These are phyloP conservation scores for Syzygium grande DNA, from an alignment of 345 rosid species.

Conservation along the genomic window DNA sequence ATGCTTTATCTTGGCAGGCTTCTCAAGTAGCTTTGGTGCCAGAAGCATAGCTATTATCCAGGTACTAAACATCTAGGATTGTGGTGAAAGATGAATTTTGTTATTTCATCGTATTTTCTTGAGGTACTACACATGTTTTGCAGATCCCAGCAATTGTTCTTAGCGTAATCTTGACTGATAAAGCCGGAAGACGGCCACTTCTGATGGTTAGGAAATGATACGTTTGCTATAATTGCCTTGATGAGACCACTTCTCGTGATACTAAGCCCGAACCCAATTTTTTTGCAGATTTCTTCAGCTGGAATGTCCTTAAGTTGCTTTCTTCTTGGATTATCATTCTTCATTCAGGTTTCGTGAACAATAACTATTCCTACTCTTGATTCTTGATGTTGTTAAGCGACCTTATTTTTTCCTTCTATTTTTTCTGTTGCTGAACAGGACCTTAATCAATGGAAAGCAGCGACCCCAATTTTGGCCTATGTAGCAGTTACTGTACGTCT, in stretches of 20 bases:
- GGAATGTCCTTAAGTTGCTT: constrained; percentile 8
- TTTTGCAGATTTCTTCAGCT: constrained; percentile 5
- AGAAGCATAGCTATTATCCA: constrained; percentile 8
- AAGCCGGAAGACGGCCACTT: constrained; percentile 17
- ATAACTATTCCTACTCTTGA: background rate
- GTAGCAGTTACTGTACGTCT: constrained; percentile 22
- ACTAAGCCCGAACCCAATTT: background rate
- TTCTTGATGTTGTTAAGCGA: background rate
- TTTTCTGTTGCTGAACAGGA: constrained; percentile 1
- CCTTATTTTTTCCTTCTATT: background rate
- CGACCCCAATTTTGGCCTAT: constrained; percentile 14
- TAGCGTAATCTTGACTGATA: constrained; percentile 11
- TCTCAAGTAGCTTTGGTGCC: constrained; percentile 6
- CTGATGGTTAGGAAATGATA: constrained; percentile 10
- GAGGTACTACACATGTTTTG: background rate
- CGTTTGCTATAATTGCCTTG: background rate
- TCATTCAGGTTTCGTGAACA: constrained; percentile 7
- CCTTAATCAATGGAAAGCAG: background rate
- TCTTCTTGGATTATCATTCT: constrained; percentile 13
- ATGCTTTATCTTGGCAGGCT: background rate
- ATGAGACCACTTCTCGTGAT: background rate
- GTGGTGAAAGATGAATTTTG: background rate
- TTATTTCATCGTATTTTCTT: background rate
- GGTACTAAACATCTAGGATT: background rate
- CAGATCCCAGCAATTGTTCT: constrained; percentile 10